phyloP scores from a whole-genome alignment of 768 basidiomycete species.

The Mycena albidolilacea region DNA sequence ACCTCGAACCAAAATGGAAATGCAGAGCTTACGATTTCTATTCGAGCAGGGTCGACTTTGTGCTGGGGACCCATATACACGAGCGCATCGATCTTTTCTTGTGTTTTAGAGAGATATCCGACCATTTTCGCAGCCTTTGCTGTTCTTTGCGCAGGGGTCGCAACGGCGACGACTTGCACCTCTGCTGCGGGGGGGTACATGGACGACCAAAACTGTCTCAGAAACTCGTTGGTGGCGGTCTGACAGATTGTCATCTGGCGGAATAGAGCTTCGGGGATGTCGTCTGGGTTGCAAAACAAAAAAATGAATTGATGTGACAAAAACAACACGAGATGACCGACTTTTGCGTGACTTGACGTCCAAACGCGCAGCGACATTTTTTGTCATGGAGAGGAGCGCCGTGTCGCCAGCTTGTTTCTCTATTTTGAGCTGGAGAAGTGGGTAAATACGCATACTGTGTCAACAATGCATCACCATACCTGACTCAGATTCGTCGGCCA shows the following conservation, averaged over 20 bases:
- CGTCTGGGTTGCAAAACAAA: slow-evolving; percentile 62
- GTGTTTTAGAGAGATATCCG: slow-evolving; percentile 82
- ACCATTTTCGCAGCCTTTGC: slow-evolving; percentile 92
- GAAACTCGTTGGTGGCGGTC: slow-evolving; percentile 94
- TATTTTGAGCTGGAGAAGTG: slow-evolving; percentile 67
- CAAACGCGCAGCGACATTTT: slow-evolving; percentile 81
- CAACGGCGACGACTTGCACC: slow-evolving; percentile 59
- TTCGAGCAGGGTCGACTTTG: slow-evolving; percentile 72
- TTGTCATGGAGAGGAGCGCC: slow-evolving; percentile 82
- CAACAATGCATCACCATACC: slow-evolving; percentile 50
- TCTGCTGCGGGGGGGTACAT: slow-evolving; percentile 83
- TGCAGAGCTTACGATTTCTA: slow-evolving; percentile 70
- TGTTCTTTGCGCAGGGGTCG: slow-evolving; percentile 78
- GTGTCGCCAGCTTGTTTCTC: slow-evolving; percentile 78
- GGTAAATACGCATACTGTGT: not conserved
- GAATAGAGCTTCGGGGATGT: slow-evolving; percentile 85
- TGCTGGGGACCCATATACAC: slow-evolving; percentile 72
- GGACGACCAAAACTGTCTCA: slow-evolving; percentile 95
- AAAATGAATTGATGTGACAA: not conserved
- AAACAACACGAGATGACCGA: slow-evolving; percentile 48
- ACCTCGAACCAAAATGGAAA: not conserved
- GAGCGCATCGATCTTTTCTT: slow-evolving; percentile 87
- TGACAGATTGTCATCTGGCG: slow-evolving; percentile 91
- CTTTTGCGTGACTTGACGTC: slow-evolving; percentile 78
- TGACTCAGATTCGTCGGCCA: slow-evolving; percentile 74